Base-by-base conservation (phyloP, 257 asterid genomes). In the Nicotiana obtusifolia region DNA sequence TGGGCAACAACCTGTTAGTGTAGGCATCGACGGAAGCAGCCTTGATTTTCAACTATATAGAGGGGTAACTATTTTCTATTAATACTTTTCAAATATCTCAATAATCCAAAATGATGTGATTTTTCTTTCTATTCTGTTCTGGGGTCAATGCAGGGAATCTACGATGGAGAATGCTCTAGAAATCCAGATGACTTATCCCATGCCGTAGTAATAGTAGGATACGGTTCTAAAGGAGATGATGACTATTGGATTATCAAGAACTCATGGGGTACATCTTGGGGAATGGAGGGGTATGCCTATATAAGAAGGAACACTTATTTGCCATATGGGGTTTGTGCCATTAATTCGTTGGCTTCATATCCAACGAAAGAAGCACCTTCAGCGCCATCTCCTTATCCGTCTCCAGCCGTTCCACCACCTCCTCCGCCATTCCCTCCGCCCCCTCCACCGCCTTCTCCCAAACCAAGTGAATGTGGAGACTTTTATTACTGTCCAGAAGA, bases 191-290 rank as follows among this genome's bases (percentile, higher is more conserved):
- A 83, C 7, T 30, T 87, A 35, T 78, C 86, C 56, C 87, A 83
- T 66, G 90, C 84, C 15, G 83, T 85, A 22, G 10, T 87, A 5
- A 28, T 87, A 14, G 87, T 87, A 17, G 86, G 89, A 16, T 84
- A 87, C 82, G 89, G 85, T 52, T 81, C 83, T 10, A 31, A 71
- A 20, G 84, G 84, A 1, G 78, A 62, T 69, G 80, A 76, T 54
- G 86, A 84, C 33, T 87, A 87, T 57, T 82, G 89, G 89, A 84
- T 87, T 33, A 59, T 84, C 22, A 87, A 84, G 86, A 87, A 87
- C 4, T 82, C 86, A 9, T 84, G 87, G 89, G 86, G 86, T 22
- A 54, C 44, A 16, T 24, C 41, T 20, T 87, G 89, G 89, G 89
- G 87, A 24, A 59, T 84, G 52, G 68, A 67, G 11, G 88, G 89